Conservation (phyloP, 352 stramenopile genomes). For the Phytopythium oedochilum region DNA sequence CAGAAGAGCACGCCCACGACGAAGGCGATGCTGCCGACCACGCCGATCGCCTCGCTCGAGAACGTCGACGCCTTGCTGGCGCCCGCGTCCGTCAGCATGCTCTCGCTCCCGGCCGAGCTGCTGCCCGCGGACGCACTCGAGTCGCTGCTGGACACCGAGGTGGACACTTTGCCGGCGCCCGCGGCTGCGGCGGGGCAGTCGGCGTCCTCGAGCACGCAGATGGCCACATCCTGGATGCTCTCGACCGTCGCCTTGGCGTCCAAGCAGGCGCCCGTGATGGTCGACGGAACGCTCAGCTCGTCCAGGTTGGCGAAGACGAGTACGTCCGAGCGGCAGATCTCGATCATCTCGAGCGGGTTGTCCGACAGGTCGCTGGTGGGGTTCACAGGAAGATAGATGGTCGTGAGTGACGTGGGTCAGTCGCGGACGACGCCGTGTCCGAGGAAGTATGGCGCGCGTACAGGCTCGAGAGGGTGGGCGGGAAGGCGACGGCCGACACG, state of each 20-base stretch:
- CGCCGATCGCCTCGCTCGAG: constrained; percentile 35
- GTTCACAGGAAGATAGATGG: not conserved
- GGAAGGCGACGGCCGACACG: constrained; percentile 42
- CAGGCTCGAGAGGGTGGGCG: constrained; percentile 40
- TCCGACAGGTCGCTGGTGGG: constrained; percentile 21
- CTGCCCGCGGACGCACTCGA: not conserved
- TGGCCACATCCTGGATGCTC: constrained; percentile 25
- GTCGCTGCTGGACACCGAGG: constrained; percentile 2
- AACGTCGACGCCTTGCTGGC: constrained; percentile 19
- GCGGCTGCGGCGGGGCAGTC: constrained; percentile 14
- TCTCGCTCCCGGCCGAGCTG: not conserved
- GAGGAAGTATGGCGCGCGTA: constrained; percentile 6
- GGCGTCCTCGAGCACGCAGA: constrained; percentile 30
- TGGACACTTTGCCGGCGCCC: not conserved
- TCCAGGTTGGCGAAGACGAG: constrained; percentile 27
- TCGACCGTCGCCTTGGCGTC: constrained; percentile 16
- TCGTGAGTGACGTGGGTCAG: too few species aligned
- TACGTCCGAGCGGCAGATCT: constrained; percentile 43
- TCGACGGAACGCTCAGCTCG: constrained; percentile 24
- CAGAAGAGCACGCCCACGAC: constrained; percentile 34
- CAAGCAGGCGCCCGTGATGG: constrained; percentile 22
- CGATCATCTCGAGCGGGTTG: constrained; percentile 40
- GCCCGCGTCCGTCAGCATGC: not conserved
- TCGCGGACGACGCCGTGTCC: too few species aligned
- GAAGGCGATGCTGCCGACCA: constrained; percentile 53